Evolutionary conservation across 2,329 filamentous ascomycete species (phyloP), one percentile per base, ranked within the genome.

Genomic region (Aspergillus ustus): DNA sequence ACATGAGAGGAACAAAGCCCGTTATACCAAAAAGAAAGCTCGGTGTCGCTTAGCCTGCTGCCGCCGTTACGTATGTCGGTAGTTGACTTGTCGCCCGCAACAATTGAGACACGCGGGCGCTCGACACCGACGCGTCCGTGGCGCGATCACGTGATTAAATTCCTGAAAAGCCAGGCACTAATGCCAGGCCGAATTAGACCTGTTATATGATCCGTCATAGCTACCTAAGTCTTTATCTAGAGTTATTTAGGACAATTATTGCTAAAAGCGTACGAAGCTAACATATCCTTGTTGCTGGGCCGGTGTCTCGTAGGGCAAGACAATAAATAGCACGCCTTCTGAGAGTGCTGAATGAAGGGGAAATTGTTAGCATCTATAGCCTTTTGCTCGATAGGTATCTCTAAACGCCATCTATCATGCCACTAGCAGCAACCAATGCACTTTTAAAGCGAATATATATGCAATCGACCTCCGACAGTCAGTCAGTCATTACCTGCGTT

Each of bases 401-500:
- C 62, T 65, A 40, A 66, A 69, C 67, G 66, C 67, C 64, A 65
- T 65, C 66, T 58, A 61, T 57, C 65, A 69, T 69, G 67, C 66
- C 64, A 64, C 55, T 64, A 60, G 52, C 62, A 59, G 53, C 48
- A 68, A 62, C 53, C 46, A 59, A 59, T 51, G 57, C 20, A 61
- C 59, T 68, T 68, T 67, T 65, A 52, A 63, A 63, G 52, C 60
- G 61, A 40, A 65, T 67, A 67, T 65, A 62, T 68, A 72, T 69
- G 67, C 66, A 68, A 59, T 65, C 34, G 45, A 25, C 34, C 20
- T 69, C 67, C 45, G 13, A 7, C 20, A 48, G 25, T 31, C 48
- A 50, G 29, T 17, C 62, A 71, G 58, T 63, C 64, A 64, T 76
- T 69, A 78, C 63, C 66, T 77, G 69, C 78, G 76, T 68, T 80